A percentile compares a stretch with the other conserved stretches of the same genome.
Evolutionary conservation across 495 filamentous ascomycete species (phyloP).

Genomic region (Penicillium angulare): DNA sequence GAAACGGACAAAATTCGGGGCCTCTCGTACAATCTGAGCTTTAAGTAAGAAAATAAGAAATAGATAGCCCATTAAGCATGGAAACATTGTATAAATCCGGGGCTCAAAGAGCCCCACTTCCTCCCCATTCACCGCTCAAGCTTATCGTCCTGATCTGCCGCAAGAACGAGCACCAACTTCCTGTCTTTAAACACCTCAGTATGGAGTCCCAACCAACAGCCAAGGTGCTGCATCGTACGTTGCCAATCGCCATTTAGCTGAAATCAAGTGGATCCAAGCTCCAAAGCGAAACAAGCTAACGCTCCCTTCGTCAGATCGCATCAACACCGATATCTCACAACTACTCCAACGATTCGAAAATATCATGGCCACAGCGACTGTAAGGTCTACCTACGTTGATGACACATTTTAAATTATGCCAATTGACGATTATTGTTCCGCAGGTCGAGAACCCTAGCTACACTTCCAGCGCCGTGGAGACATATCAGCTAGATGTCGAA

Average conservation of each 20-base stretch:
- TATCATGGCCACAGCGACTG: slow-evolving; percentile 56
- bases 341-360: slow-evolving; percentile 62
- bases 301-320: slow-evolving; percentile 41
- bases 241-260: no score
- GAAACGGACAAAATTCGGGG: no score
- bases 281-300: slow-evolving; percentile 10
- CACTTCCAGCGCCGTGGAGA: slow-evolving; percentile 53
- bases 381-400: slow-evolving; percentile 19
- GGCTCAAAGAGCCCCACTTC: not conserved
- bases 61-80: no score
- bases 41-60: no score
- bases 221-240: slow-evolving; percentile 40
- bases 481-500: slow-evolving; percentile 63
- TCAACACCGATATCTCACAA: slow-evolving; percentile 52
- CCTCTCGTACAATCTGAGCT: no score
- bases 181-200: not conserved
- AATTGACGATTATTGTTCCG: not conserved
- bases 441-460: slow-evolving; percentile 41
- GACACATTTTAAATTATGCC: not conserved
- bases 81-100: no score
- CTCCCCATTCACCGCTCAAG: slow-evolving; percentile 8
- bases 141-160: not conserved
- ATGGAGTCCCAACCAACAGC: slow-evolving; percentile 41
- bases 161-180: not conserved
- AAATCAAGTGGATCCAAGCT: not conserved